phyloP scores from a whole-genome alignment of 805 yeast genomes.

The Metschnikowia lochheadii region DNA sequence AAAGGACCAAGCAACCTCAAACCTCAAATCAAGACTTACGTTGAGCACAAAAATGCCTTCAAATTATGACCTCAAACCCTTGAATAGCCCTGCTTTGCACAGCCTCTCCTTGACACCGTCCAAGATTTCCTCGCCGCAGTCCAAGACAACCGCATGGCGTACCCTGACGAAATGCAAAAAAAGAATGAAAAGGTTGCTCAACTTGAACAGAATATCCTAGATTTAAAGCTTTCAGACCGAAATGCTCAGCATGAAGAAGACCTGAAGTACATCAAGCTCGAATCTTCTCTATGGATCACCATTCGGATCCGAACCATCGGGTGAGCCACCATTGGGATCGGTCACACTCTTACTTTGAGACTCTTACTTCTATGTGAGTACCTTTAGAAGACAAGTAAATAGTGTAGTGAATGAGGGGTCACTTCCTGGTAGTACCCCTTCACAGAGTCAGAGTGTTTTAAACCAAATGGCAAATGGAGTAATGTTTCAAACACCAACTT shows the following conservation, averaged over 20 bases:
- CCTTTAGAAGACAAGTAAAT: too few species aligned
- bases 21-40: neutral
- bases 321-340: too few species aligned
- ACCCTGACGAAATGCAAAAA: conserved; percentile 12
- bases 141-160: neutral
- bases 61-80: neutral
- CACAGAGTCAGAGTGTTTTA: too few species aligned
- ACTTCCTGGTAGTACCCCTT: too few species aligned
- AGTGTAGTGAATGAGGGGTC: too few species aligned
- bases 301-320: too few species aligned
- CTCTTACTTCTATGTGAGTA: too few species aligned
- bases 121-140: conserved; percentile 1
- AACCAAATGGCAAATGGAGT: too few species aligned
- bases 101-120: neutral
- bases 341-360: too few species aligned
- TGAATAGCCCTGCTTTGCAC: neutral
- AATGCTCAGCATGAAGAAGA: conserved; percentile 38
- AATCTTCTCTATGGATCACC: conserved; percentile 54
- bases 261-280: conserved; percentile 50
- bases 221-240: conserved; percentile 18
- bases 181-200: conserved; percentile 15
- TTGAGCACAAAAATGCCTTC: neutral
- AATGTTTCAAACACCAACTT: too few species aligned
- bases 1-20: neutral
- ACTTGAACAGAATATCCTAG: conserved; percentile 17